Percentiles rank a stretch among this genome's conserved stretches.
Conservation (phyloP, 192 early-diverging fungal species). For the Backusella morwellensis region DNA sequence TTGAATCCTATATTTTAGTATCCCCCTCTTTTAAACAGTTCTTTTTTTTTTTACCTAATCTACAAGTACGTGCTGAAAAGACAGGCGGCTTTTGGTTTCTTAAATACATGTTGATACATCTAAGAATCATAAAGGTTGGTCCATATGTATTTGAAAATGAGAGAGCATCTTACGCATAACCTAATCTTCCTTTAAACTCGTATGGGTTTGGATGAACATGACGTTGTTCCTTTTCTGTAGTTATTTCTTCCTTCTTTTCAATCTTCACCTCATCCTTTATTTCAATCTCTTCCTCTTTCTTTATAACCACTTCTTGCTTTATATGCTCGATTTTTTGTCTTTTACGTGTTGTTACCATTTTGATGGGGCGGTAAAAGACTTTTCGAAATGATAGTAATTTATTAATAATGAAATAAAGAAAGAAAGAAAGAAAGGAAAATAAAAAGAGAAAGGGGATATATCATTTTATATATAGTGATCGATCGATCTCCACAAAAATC, state of each 20-base stretch:
- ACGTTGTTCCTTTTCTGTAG: not conserved
- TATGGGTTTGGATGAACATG: conserved; percentile 10
- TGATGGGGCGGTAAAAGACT: not conserved
- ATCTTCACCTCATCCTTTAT: not conserved
- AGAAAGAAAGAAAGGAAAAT: not conserved
- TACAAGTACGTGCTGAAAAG: conserved; percentile 47
- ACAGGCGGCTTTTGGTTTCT: conserved; percentile 45
- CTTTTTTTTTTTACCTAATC: conserved; percentile 22
- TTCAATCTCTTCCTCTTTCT: not conserved
- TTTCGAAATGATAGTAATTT: not conserved
- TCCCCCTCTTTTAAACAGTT: not conserved
- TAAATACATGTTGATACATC: conserved; percentile 47
- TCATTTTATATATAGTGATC: not conserved
- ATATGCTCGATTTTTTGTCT: not conserved
- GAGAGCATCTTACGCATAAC: conserved; percentile 35
- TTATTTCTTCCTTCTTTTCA: not conserved
- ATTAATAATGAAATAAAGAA: not conserved
- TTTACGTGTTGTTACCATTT: not conserved
- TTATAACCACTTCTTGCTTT: not conserved
- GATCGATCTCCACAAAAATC: not conserved
- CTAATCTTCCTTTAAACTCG: conserved; percentile 35
- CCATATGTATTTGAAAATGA: not conserved
- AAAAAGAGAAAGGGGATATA: not conserved
- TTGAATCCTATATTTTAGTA: not conserved
- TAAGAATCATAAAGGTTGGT: not conserved